Percentiles rank a stretch among this genome's conserved stretches.
These are phyloP conservation scores for Plasmodium relictum DNA, from an alignment of 169 alveolate species.

Conservation along the genomic window DNA sequence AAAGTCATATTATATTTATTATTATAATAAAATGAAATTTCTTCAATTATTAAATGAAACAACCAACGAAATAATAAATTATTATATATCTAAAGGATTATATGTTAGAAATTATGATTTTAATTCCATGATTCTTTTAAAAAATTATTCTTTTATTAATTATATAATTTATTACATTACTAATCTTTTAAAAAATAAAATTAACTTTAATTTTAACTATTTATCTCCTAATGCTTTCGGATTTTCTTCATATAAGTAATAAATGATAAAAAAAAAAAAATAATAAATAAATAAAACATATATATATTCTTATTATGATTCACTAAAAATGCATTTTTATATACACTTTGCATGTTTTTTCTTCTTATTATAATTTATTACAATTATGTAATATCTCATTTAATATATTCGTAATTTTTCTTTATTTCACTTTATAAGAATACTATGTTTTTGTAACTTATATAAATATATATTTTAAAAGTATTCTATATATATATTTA, in stretches of 20 bases:
- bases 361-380: too few species aligned
- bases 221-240: conserved; percentile 76
- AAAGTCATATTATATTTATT: conserved; percentile 37
- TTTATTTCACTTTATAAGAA: too few species aligned
- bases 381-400: too few species aligned
- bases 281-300: too few species aligned
- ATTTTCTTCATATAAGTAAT: conserved; percentile 69
- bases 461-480: too few species aligned
- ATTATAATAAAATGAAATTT: conserved; percentile 18
- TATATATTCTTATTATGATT: too few species aligned
- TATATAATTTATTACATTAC: conserved; percentile 24
- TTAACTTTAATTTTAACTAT: conserved; percentile 60
- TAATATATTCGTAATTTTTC: too few species aligned
- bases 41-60: conserved; percentile 44
- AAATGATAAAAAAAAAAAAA: too few species aligned
- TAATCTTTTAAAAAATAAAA: conserved; percentile 27
- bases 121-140: conserved; percentile 18
- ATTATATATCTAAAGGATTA: conserved; percentile 65
- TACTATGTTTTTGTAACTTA: too few species aligned
- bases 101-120: conserved; percentile 49
- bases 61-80: conserved; percentile 39
- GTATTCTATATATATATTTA: too few species aligned
- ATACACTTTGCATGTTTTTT: too few species aligned
- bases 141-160: conserved; percentile 29
- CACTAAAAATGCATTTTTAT: too few species aligned